phyloP scores from a whole-genome alignment of 2,329 filamentous ascomycete genomes.

The Scytalidium sp. region DNA sequence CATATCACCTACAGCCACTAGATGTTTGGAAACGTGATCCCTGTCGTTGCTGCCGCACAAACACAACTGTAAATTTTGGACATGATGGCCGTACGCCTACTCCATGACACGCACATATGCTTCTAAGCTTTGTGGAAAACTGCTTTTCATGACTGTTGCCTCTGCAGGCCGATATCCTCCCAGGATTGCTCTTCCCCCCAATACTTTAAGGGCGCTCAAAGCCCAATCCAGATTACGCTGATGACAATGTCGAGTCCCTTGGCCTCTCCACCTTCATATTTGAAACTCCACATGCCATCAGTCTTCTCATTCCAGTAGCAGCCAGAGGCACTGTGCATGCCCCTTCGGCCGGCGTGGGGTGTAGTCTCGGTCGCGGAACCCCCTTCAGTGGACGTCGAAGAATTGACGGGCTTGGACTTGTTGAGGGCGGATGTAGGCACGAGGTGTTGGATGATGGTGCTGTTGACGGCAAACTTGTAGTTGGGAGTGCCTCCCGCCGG shows the following conservation, averaged over 20 bases:
- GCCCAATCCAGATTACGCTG: slow-evolving; percentile 75
- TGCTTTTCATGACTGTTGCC: neutral
- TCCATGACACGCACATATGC: neutral
- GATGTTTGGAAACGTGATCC: too few relatives aligned
- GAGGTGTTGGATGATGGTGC: slow-evolving; percentile 95
- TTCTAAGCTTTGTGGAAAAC: neutral
- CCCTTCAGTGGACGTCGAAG: slow-evolving; percentile 28
- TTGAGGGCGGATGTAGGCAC: slow-evolving; percentile 64
- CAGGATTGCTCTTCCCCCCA: slow-evolving; percentile 44
- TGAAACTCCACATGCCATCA: slow-evolving; percentile 87
- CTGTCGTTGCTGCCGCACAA: neutral
- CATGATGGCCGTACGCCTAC: neutral
- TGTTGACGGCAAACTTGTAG: slow-evolving; percentile 96
- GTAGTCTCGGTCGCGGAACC: slow-evolving; percentile 32
- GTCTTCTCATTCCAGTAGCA: slow-evolving; percentile 91
- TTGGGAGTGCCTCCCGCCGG: slow-evolving; percentile 55
- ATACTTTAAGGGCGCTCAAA: slow-evolving; percentile 34
- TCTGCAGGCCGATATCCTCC: too few relatives aligned
- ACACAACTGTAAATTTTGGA: neutral
- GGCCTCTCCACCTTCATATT: slow-evolving; percentile 68
- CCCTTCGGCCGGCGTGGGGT: slow-evolving; percentile 76
- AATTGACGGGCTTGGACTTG: slow-evolving; percentile 50
- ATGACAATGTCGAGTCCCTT: slow-evolving; percentile 69
- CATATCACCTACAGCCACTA: too few relatives aligned
- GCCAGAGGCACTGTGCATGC: slow-evolving; percentile 84